Evolutionary conservation across 306 rosid genomes (phyloP).

Genomic region (Dryas octopetala): DNA sequence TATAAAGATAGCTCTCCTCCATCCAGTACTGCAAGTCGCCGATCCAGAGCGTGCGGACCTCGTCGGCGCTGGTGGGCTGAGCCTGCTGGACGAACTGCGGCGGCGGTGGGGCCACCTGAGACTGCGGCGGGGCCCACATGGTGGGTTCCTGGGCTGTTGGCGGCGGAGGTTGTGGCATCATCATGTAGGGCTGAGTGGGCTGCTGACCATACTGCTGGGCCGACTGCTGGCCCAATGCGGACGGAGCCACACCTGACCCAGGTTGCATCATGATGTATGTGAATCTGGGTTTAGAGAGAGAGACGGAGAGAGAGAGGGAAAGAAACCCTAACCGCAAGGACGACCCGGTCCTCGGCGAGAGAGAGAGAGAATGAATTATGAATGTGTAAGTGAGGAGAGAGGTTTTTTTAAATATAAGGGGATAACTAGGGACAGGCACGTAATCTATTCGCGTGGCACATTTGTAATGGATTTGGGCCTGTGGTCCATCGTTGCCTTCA

Average conservation of each 20-base stretch:
- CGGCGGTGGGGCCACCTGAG: slow-evolving; percentile 39
- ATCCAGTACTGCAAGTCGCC: slow-evolving; percentile 98
- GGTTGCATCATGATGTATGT: slow-evolving; percentile 76
- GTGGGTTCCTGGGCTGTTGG: slow-evolving; percentile 31
- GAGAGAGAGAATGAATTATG: background rate
- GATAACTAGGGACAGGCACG: background rate
- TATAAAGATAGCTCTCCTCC: slow-evolving; percentile 74
- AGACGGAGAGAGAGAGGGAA: slow-evolving; percentile 11
- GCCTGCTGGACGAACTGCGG: slow-evolving; percentile 27
- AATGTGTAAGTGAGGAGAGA: slow-evolving; percentile 5
- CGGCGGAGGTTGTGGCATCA: slow-evolving; percentile 74
- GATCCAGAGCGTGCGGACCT: slow-evolving; percentile 95
- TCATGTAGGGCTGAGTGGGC: slow-evolving; percentile 63
- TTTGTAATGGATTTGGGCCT: too few relatives aligned
- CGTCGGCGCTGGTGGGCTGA: slow-evolving; percentile 54
- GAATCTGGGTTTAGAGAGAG: slow-evolving; percentile 25
- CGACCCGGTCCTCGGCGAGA: slow-evolving; percentile 21
- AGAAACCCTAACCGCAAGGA: slow-evolving; percentile 53
- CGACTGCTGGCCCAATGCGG: slow-evolving; percentile 50
- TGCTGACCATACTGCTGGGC: slow-evolving; percentile 46
- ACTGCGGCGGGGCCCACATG: slow-evolving; percentile 58
- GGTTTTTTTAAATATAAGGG: too few relatives aligned
- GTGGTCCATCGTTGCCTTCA: too few relatives aligned
- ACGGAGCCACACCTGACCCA: slow-evolving; percentile 64
- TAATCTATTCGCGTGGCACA: slow-evolving; percentile 15